Conservation (phyloP, 2,329 filamentous ascomycete genomes). For the Lasiodiplodia citricola region DNA sequence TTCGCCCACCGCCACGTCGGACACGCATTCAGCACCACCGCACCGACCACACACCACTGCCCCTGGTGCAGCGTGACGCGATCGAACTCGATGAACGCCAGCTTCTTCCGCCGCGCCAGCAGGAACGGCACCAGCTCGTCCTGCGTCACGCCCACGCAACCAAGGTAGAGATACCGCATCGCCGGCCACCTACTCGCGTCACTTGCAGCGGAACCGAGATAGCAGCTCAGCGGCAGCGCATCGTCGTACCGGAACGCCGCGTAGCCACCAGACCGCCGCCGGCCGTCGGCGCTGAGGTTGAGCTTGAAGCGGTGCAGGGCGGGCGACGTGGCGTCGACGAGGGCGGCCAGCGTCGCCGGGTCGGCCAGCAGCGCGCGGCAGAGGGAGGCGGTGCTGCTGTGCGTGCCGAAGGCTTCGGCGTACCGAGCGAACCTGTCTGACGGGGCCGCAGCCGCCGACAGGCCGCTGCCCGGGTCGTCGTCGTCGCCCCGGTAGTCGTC, state of each 20-base stretch:
- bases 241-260: neutral
- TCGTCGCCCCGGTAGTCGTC: neutral
- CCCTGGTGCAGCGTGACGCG: neutral
- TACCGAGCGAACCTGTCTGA: too few relatives aligned
- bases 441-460: too few relatives aligned
- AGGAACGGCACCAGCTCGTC: neutral
- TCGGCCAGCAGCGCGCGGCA: neutral
- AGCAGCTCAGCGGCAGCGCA: neutral
- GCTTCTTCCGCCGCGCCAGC: neutral
- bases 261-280: neutral
- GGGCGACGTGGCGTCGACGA: neutral
- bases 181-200: neutral
- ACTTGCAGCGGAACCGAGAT: neutral
- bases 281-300: neutral
- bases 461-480: too few relatives aligned
- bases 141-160: neutral
- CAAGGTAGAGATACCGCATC: constrained; percentile 7
- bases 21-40: neutral
- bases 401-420: neutral
- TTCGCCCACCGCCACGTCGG: neutral
- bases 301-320: constrained; percentile 17
- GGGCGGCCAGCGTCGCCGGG: neutral
- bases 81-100: constrained; percentile 6
- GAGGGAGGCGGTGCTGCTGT: neutral
- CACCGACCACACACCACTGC: constrained; percentile 1